These are phyloP conservation scores for Penicillium oxalicum DNA, from an alignment of 2,329 filamentous ascomycete genomes.

Conservation along the genomic window DNA sequence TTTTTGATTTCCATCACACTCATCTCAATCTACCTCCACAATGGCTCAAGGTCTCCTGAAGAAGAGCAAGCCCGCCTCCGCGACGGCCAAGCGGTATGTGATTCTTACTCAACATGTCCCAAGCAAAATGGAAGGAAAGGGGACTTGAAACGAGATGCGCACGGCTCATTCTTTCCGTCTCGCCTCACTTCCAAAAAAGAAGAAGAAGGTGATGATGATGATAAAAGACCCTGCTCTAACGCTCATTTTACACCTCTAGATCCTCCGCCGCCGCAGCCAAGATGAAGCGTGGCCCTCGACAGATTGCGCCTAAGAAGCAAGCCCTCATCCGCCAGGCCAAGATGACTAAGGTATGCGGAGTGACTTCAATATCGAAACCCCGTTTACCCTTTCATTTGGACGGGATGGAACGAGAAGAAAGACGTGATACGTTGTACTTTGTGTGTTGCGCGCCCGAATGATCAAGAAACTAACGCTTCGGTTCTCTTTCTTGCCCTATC, in stretches of 20 bases:
- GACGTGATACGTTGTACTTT: too few species aligned
- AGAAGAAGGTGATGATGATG: too few species aligned
- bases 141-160: too few species aligned
- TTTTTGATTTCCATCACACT: not conserved
- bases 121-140: not conserved
- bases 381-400: not conserved
- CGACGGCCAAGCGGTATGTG: conserved; percentile 36
- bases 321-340: conserved; percentile 55
- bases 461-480: not conserved
- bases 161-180: too few species aligned
- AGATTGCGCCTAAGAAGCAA: conserved; percentile 62
- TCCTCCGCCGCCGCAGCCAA: conserved; percentile 30
- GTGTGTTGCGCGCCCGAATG: too few species aligned
- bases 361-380: not conserved
- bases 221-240: not conserved
- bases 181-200: too few species aligned
- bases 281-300: conserved; percentile 54
- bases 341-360: conserved; percentile 51
- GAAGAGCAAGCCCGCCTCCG: conserved; percentile 33
- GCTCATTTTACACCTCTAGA: too few species aligned
- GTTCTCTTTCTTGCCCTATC: not conserved
- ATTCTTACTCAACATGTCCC: not conserved
- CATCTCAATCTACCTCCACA: not conserved
- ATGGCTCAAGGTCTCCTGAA: conserved; percentile 49
- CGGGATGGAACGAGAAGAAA: not conserved